A percentile compares a stretch with the other conserved stretches of the same genome.
Conservation (phyloP, 169 alveolate species). For the Hepatocystis sp. region DNA sequence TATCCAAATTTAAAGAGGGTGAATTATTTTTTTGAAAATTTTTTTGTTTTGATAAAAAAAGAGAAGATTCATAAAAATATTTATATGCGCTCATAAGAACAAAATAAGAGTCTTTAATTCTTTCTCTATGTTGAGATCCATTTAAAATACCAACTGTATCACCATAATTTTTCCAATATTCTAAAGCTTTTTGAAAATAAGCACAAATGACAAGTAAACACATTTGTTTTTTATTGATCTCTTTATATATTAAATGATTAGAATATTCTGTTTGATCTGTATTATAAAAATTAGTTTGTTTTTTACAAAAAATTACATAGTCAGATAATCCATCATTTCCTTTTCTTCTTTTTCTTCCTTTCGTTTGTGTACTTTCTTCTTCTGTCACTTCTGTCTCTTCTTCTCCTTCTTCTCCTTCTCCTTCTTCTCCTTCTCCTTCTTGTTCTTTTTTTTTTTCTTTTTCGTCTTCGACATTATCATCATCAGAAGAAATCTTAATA, state of each 20-base stretch:
- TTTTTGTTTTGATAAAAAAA: conserved; percentile 30
- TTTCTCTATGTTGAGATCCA: conserved; percentile 64
- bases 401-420: not conserved
- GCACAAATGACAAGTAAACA: conserved; percentile 55
- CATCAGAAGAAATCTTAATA: conserved; percentile 6
- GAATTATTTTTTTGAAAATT: conserved; percentile 17
- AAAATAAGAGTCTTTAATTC: conserved; percentile 55
- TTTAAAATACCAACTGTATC: conserved; percentile 63
- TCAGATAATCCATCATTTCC: conserved; percentile 24
- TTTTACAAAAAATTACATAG: conserved; percentile 6
- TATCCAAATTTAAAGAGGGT: conserved; percentile 45
- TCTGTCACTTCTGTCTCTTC: not conserved
- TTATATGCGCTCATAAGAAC: conserved; percentile 71
- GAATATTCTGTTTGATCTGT: too few species aligned
- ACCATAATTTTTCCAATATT: conserved; percentile 55
- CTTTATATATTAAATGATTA: conserved; percentile 4
- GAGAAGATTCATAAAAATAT: conserved; percentile 68
- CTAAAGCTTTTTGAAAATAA: conserved; percentile 44
- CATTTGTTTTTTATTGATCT: conserved; percentile 70
- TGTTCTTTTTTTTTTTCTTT: too few species aligned
- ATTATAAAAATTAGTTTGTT: not conserved
- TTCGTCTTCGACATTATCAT: not conserved
- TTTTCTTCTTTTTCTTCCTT: conserved; percentile 37
- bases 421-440: too few species aligned
- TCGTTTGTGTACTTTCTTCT: not conserved